Evolutionary conservation across 345 rosid species (phyloP), one percentile per base, ranked within the genome.

Genomic region (Rhodamnia rubescens): DNA sequence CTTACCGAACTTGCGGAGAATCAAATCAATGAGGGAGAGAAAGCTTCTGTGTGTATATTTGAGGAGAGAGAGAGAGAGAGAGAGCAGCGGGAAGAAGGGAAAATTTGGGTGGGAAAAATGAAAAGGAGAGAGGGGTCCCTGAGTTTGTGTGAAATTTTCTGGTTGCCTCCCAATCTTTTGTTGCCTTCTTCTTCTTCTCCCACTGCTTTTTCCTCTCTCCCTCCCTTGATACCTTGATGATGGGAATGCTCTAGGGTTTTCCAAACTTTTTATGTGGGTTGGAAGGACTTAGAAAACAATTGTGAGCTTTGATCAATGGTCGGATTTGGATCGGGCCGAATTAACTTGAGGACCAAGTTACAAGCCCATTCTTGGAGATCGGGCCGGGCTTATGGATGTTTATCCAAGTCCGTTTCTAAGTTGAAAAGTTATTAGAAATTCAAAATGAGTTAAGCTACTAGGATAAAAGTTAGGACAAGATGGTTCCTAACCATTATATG

Each of bases 71-170:
- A 49, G 84, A 50, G 47, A 1, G 53, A 40, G 87, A 22, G 83
- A 42, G 36, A 81, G 84, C 40, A 49, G 80, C 58, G 84, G 84
- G 81, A 85, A 81, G 84, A 29, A 18, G 81, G 29, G 80, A 36
- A 58, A 29, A 51, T 58, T 85, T 58, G 40, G 84, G 84, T 59
- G 52, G 82, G 83, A 44, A 85, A 16, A 44, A 13, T 26, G 75
- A 44, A 74, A 78, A 36, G 21, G 80, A 18, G 84, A 42, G 40
- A 57, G 75, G 57, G 74, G 87, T 81, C 87, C 87, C 84, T 85
- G 78, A 57, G 64, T 15, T 85, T 81, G 56, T 81, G 53, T 78
- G 84, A 81, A 85, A 85, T 85, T 85, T 40, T 78, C 47, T 69
- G 83, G 83, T 55, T 85, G 57, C 57, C 86, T 81, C 83, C 86